Base-by-base conservation (phyloP, 192 early-diverging fungal genomes). In the Coemansia sp. region DNA sequence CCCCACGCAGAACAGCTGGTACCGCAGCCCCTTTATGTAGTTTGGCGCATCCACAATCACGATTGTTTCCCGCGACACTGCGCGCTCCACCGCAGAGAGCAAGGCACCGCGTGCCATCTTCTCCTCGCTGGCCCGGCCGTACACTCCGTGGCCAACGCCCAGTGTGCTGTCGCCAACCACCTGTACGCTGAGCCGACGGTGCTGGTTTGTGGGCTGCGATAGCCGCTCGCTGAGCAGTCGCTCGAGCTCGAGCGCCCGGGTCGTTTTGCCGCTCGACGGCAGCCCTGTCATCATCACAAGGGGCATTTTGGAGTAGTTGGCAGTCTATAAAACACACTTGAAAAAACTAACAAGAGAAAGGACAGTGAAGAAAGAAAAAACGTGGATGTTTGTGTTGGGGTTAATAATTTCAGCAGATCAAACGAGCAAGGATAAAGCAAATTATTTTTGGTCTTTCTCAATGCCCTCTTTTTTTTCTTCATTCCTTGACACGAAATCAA, bases 1-100 rank as follows among this genome's bases (percentile, higher is more conserved):
- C 0, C 93, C 89, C 15, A 95, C 82, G 71, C 95, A 95, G 80
- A 94, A 95, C 21, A 98, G 86, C 77, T 98, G 96, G 82, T 98
- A 99, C 66, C 98, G 86, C 71, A 95, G 95, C 6, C 98, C 97
- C 84, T 99, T 99, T 77, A 99, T 98, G 81, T 98, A 98, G 77
- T 99, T 99, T 70, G 97, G 73, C n/a, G 86, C 85, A 69, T 99
- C 98, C 8, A 87, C 93, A 54, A 99, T 95, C 12, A 98, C 90
- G 52, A 99, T 86, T 59, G 85, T 82, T n/a, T 97, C 91, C 54
- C 88, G 89, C 26, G 90, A 88, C 40, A 98, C 74, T 2, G 88
- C 72, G 41, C 98, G 80, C 73, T 98, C 95, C 32, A 97, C 92
- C 0, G 95, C 91, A 0, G 97, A 98, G 64, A 98, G 73, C 45